phyloP scores from a whole-genome alignment of 768 basidiomycete species.

The Tulasnella sp. region DNA sequence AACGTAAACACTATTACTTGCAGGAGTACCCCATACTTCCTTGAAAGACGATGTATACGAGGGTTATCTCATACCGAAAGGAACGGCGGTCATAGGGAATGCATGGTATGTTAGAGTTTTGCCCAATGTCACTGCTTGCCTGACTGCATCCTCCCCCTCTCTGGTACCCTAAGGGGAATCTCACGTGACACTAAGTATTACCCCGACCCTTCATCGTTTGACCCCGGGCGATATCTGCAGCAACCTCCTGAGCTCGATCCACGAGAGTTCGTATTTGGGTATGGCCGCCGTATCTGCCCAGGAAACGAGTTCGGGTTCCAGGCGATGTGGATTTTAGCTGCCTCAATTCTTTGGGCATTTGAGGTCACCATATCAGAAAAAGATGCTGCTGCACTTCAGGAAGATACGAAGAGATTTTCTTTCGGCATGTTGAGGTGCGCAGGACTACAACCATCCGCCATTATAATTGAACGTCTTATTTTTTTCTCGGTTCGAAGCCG shows the following conservation, averaged over 20 bases:
- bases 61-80: constrained; percentile 5
- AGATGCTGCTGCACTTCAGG: neutral
- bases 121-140: too few species aligned
- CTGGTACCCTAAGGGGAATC: neutral
- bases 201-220: neutral
- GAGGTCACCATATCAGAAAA: neutral
- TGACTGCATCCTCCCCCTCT: too few species aligned
- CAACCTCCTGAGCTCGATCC: constrained; percentile 14
- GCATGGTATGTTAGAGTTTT: neutral
- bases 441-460: neutral
- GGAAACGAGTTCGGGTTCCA: neutral
- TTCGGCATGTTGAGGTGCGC: neutral
- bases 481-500: neutral
- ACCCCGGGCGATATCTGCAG: constrained; percentile 29
- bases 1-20: neutral
- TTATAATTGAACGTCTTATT: neutral
- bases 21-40: constrained; percentile 3
- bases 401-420: neutral
- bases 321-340: neutral
- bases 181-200: neutral
- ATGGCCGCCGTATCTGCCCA: constrained; percentile 19
- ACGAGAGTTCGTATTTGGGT: neutral
- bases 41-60: neutral
- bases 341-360: neutral
- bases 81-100: neutral